phyloP scores from a whole-genome alignment of 2,329 filamentous ascomycete species.

The Periglandula ipomoeae region DNA sequence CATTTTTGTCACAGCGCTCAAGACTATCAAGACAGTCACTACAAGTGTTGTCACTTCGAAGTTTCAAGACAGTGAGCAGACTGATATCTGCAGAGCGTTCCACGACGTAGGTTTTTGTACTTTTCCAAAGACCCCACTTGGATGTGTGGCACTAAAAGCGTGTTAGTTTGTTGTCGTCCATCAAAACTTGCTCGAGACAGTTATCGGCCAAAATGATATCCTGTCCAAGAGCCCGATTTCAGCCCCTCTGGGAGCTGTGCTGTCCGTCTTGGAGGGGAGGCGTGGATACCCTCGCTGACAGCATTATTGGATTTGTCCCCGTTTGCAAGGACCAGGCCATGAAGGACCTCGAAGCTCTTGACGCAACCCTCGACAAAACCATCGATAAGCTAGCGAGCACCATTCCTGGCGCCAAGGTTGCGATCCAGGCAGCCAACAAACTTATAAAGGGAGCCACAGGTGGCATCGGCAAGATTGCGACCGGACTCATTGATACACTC shows the following conservation, averaged over 20 bases:
- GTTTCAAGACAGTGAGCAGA: slow-evolving; percentile 9
- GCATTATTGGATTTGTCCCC: slow-evolving; percentile 11
- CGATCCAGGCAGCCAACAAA: neutral
- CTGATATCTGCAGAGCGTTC: slow-evolving; percentile 11
- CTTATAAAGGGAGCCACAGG: neutral
- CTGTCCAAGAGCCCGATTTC: slow-evolving; percentile 9
- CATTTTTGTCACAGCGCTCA: neutral
- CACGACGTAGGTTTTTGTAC: slow-evolving; percentile 5
- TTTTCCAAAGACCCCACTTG: too few species aligned
- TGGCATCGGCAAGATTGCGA: neutral
- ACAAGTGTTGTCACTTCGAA: neutral
- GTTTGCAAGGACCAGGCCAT: slow-evolving; percentile 9
- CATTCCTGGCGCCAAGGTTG: neutral
- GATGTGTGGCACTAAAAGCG: too few species aligned
- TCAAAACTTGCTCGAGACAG: slow-evolving; percentile 11
- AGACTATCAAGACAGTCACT: neutral
- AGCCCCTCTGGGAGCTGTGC: slow-evolving; percentile 9
- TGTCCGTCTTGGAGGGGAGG: slow-evolving; percentile 12
- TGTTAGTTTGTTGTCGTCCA: slow-evolving; percentile 12
- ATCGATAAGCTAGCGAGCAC: neutral
- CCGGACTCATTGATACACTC: neutral
- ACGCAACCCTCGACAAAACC: neutral
- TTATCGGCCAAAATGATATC: slow-evolving; percentile 11
- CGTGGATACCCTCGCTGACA: slow-evolving; percentile 13
- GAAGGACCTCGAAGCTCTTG: slow-evolving; percentile 2